Base-by-base conservation (phyloP, 345 rosid species). In the Kernera saxatilis region DNA sequence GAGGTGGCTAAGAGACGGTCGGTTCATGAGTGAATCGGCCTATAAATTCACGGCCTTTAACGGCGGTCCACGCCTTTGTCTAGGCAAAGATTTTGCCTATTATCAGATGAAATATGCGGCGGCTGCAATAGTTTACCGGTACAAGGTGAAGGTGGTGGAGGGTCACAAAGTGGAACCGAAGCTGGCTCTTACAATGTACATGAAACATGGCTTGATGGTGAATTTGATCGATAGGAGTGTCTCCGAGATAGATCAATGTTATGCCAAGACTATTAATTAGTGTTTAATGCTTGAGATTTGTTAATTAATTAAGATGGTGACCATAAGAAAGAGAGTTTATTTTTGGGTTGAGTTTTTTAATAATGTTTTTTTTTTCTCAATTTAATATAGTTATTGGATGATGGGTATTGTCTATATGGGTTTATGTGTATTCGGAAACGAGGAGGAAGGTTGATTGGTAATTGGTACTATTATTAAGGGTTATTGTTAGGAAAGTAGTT, bases 21-120 rank as follows among this genome's bases (percentile, higher is more conserved):
- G 87, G 37, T 94, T 78, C 80, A 80, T 72, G 79, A 91, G 96
- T 70, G 92, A 94, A 56, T 91, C 99, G 0, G 93, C 99, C 37
- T 94, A 91, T 88, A 77, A 77, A 36, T 94, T 94, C 82, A 84
- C 98, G 0, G 95, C 98, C 45, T 94, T 94, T 83, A 94, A 94
- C 7, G 98, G 97, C 0, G 96, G 99, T 5, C 97, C 99, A 48
- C 79, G 98, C 0, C 90, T 94, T 2, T 94, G 97, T 75, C 55
- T 94, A 18, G 99, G 99, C 66, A 91, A 89, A 76, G 98, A 94
- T 51, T 94, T 94, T 36, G 98, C 96, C 5, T 91, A 89, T 78
- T 91, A 91, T 55, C 99, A 94, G 69, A 94, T 94, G 96, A 91
- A 87, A 71, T 83, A 79, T 27, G 80, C 67, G 3, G 90, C 92